phyloP scores from a whole-genome alignment of 169 alveolate genomes.

The Eimeria sp. region DNA sequence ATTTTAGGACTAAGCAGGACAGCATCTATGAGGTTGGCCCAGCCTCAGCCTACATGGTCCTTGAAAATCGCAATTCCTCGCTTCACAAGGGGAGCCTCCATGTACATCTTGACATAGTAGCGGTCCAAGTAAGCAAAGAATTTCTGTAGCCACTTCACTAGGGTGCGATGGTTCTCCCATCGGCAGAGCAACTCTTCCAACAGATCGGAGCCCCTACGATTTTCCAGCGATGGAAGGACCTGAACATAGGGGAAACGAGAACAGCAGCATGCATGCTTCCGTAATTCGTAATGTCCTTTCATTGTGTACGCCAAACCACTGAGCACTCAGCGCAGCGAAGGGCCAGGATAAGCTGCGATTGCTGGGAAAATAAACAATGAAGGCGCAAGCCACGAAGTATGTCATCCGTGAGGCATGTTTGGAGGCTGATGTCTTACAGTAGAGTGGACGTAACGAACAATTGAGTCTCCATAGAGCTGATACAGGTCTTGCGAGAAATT shows the following conservation, averaged over 20 bases:
- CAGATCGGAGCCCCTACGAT: constrained; percentile 74
- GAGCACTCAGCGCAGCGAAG: background rate
- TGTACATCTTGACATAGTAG: constrained; percentile 85
- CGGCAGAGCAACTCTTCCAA: constrained; percentile 86
- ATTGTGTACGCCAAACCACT: background rate
- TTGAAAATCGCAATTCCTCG: constrained; percentile 86
- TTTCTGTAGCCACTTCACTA: constrained; percentile 90
- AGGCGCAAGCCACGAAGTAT: background rate
- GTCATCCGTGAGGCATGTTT: background rate
- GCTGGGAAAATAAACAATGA: background rate
- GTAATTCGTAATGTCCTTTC: background rate
- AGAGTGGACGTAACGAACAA: constrained; percentile 84
- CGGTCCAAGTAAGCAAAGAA: constrained; percentile 90
- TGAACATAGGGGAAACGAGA: background rate
- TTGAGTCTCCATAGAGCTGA: constrained; percentile 87
- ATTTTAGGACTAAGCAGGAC: background rate
- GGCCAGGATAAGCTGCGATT: background rate
- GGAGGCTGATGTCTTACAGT: constrained; percentile 70
- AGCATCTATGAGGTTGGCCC: background rate
- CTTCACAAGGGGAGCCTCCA: constrained; percentile 86
- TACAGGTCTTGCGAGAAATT: constrained; percentile 87
- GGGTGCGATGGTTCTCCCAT: constrained; percentile 89
- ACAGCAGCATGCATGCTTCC: background rate
- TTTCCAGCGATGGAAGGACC: constrained; percentile 83
- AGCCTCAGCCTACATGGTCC: constrained; percentile 76